These are phyloP conservation scores for Chaetoceros muelleri DNA, from an alignment of 108 stramenopile species.

Conservation along the genomic window DNA sequence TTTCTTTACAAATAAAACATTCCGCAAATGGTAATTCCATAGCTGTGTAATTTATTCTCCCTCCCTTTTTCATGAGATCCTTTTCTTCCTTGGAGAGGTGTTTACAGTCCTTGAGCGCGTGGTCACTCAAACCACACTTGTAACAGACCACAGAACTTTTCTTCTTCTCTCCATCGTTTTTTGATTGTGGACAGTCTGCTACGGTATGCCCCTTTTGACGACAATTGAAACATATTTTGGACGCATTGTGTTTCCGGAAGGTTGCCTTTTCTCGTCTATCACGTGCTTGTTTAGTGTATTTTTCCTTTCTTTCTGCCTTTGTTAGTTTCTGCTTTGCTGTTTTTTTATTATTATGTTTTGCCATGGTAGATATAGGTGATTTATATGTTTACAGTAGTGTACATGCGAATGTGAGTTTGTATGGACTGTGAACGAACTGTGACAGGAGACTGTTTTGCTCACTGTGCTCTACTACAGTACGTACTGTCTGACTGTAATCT, in stretches of 20 bases:
- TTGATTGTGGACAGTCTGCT: constrained; percentile 35
- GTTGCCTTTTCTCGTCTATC: constrained; percentile 37
- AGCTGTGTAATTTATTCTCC: constrained; percentile 15
- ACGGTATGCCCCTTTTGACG: constrained; percentile 57
- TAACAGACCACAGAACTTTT: constrained; percentile 39
- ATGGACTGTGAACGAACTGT: too few relatives aligned
- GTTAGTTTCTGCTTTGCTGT: constrained; percentile 51
- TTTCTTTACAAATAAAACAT: constrained; percentile 66
- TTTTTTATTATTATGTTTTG: constrained; percentile 4
- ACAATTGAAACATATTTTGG: constrained; percentile 56
- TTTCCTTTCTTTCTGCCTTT: constrained; percentile 67
- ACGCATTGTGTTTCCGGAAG: constrained; percentile 12
- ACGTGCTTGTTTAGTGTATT: constrained; percentile 67
- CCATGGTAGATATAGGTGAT: neutral
- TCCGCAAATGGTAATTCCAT: constrained; percentile 52
- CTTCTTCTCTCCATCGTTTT: constrained; percentile 11
- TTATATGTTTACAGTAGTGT: neutral
- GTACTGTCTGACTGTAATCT: too few relatives aligned
- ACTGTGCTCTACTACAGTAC: too few relatives aligned
- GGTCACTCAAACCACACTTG: constrained; percentile 72
- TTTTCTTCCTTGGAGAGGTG: constrained; percentile 13
- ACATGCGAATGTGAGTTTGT: neutral
- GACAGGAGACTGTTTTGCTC: too few relatives aligned
- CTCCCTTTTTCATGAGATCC: constrained; percentile 8
- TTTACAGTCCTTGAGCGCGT: constrained; percentile 50